phyloP scores from a whole-genome alignment of 31 red algal species.

The Endocladia muricata region DNA sequence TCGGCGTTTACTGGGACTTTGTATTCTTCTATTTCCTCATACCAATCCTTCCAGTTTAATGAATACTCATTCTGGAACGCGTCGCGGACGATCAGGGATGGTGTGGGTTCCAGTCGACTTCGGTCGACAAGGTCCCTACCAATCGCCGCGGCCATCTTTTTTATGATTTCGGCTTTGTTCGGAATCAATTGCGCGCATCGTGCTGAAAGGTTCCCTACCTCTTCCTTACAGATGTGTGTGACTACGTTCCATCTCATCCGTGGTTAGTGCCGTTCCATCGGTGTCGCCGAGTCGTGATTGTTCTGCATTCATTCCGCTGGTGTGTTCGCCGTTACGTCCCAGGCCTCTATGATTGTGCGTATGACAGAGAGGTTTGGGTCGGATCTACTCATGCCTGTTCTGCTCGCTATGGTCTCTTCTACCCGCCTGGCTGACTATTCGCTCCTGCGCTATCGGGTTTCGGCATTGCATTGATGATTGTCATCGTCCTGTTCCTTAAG shows the following conservation, averaged over 20 bases:
- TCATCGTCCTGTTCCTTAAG: background rate
- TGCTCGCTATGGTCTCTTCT: background rate
- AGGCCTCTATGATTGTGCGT: background rate
- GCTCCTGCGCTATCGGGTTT: background rate
- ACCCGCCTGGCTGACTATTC: background rate
- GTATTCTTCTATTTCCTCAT: background rate
- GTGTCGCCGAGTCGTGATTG: background rate
- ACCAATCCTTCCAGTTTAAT: background rate
- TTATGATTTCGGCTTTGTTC: background rate
- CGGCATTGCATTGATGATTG: background rate
- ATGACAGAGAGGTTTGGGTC: background rate
- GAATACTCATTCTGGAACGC: background rate
- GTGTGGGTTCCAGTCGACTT: background rate
- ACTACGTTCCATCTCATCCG: background rate
- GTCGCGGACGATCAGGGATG: background rate
- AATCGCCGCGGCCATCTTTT: background rate
- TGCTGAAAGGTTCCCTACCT: background rate
- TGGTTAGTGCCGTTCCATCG: too few species aligned
- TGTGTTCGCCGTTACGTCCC: too few species aligned
- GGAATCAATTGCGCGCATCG: background rate
- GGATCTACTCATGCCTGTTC: background rate
- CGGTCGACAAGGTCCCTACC: background rate
- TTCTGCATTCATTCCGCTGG: background rate
- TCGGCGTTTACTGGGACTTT: background rate
- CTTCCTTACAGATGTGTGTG: background rate